Evolutionary conservation across 1,284 basidiomycete genomes (phyloP).

Genomic region (Ustilago curta): DNA sequence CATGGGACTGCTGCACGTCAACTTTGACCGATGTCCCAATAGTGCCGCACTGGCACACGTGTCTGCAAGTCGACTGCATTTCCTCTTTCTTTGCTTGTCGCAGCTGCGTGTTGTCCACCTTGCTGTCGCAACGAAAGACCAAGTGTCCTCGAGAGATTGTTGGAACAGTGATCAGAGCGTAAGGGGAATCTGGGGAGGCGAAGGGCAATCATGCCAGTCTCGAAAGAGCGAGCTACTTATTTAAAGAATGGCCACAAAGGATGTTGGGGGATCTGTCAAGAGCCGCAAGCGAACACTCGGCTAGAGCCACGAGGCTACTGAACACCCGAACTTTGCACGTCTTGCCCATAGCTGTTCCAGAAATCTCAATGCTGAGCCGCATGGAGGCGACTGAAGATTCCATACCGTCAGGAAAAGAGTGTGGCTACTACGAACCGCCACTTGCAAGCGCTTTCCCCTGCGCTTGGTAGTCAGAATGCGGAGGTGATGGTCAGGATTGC

Average conservation of each 20-base stretch:
- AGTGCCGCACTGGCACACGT: constrained; percentile 24
- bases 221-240: constrained; percentile 1
- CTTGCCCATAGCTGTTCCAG: no score
- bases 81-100: neutral
- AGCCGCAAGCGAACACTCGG: constrained; percentile 9
- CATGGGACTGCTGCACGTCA: constrained; percentile 1
- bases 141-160: neutral
- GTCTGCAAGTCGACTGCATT: constrained; percentile 15
- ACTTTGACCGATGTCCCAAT: neutral
- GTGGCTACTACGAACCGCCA: constrained; percentile 4
- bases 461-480: constrained; percentile 1
- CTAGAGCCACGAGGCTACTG: constrained; percentile 1
- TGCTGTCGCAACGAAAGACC: neutral
- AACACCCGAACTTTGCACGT: neutral
- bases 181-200: neutral
- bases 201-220: neutral
- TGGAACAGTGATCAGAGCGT: neutral
- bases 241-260: constrained; percentile 2
- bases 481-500: neutral
- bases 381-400: no score
- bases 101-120: neutral
- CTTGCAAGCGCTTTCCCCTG: neutral
- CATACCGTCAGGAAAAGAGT: neutral
- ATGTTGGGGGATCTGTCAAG: neutral
- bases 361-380: neutral